Conservation (phyloP, 768 basidiomycete species). For the Rhodotorula graminis region DNA sequence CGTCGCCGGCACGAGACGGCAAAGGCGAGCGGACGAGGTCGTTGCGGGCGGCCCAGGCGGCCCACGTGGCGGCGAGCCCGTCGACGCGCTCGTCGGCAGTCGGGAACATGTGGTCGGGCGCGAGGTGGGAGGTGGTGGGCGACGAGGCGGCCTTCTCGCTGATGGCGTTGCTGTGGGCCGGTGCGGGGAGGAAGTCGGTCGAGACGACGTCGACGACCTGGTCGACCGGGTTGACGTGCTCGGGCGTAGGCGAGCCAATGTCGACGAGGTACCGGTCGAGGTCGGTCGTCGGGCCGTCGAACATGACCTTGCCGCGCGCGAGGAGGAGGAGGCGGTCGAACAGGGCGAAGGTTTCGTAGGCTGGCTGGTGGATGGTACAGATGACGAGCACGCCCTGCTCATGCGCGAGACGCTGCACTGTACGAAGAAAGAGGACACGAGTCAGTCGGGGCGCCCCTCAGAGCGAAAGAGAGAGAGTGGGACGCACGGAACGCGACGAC, state of each 20-base stretch:
- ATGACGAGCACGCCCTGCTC: slow-evolving; percentile 58
- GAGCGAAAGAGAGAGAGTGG: too few relatives aligned
- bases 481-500: slow-evolving; percentile 47
- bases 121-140: too few relatives aligned
- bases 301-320: slow-evolving; percentile 54
- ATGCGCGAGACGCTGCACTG: slow-evolving; percentile 51
- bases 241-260: slow-evolving; percentile 46
- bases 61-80: slow-evolving; percentile 1
- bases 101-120: too few relatives aligned
- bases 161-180: background rate
- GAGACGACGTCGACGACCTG: slow-evolving; percentile 59
- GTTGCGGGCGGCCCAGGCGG: background rate
- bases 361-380: slow-evolving; percentile 66
- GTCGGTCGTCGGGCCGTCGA: slow-evolving; percentile 47
- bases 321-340: slow-evolving; percentile 62
- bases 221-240: slow-evolving; percentile 56
- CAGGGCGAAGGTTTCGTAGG: slow-evolving; percentile 58
- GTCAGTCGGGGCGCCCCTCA: too few relatives aligned
- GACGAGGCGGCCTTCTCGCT: background rate
- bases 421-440: too few relatives aligned
- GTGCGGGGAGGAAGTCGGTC: slow-evolving; percentile 33
- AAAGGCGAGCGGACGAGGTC: background rate
- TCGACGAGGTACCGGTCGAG: slow-evolving; percentile 44
- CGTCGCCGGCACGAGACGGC: background rate
- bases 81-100: background rate